Base-by-base conservation (phyloP, 805 yeast species). In the Saccharomycopsis sp. region DNA sequence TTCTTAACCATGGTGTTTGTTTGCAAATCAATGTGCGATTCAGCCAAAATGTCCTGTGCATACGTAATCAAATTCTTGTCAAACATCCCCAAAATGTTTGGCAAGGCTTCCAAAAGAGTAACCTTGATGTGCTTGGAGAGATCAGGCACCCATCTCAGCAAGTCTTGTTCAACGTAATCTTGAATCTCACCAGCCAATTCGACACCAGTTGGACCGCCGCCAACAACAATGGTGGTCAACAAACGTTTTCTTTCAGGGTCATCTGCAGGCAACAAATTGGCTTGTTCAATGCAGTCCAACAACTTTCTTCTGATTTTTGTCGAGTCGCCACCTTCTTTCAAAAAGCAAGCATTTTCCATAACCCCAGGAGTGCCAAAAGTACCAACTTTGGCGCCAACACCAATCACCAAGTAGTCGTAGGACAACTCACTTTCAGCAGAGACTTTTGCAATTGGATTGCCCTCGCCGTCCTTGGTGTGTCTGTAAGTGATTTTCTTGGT, bases 171-270 rank as follows among this genome's bases (percentile, higher is more conserved):
- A 48, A 87, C 82, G 64, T 84, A 89, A 63, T 88, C 97, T 65
- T 83, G 94, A 53, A 88, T 67, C 65, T 89, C 96, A 56, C 95
- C 97, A 52, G 96, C 96, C 54, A 87, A 82, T 66, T 87, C 96
- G 48, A 88, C 96, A 67, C 97, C 97, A 33, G 97, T 88, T 59
- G 97, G 96, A 50, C 97, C 97, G 64, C 96, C 97, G 56, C 97
- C 97, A 52, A 92, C 94, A 48, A 89, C 94, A 48, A 89, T 89
- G 53, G 87, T 79, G 48, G 80, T 81, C 59, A 88, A 72, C 54
- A 89, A 71, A 61, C 95, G 76, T 64, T 77, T 74, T 64, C 96
- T 77, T 60, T 84, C 94, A 16, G 78, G 77, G 52, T 76, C 84
- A 21, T 63, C 61, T 52, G 72, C 73, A 43, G 92, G 84, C 52